Evolutionary conservation across 1,139 yeast species (phyloP).

Genomic region (Geotrichum australiense): DNA sequence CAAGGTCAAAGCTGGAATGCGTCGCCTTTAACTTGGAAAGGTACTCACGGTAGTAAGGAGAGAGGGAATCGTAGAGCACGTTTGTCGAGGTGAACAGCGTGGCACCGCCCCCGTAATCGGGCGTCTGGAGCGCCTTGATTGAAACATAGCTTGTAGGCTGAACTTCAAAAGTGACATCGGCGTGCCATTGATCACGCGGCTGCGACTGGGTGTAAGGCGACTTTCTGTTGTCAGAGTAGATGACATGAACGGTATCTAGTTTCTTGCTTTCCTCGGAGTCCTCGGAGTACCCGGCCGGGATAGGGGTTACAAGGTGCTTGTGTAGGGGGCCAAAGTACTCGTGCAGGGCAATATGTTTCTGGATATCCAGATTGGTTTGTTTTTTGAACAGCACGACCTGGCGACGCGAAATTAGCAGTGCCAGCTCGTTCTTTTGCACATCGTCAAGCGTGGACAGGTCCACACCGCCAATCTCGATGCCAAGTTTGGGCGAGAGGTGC

Average conservation of each 20-base stretch:
- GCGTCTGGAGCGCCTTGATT: slow-evolving; percentile 40
- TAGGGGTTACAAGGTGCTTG: slow-evolving; percentile 42
- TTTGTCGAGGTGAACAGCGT: slow-evolving; percentile 44
- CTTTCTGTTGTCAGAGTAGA: slow-evolving; percentile 22
- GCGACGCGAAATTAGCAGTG: slow-evolving; percentile 54
- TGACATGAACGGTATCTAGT: slow-evolving; percentile 55
- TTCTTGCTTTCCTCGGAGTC: slow-evolving; percentile 44
- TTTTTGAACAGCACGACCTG: slow-evolving; percentile 63
- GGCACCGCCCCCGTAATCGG: slow-evolving; percentile 41
- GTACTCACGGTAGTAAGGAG: slow-evolving; percentile 38
- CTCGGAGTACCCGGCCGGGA: slow-evolving; percentile 41
- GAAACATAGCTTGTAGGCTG: slow-evolving; percentile 43
- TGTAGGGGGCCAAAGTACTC: slow-evolving; percentile 40
- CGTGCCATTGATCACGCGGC: slow-evolving; percentile 36
- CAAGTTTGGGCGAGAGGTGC: slow-evolving; percentile 55
- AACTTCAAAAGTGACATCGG: slow-evolving; percentile 43
- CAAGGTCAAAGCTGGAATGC: slow-evolving; percentile 30
- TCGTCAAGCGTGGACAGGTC: slow-evolving; percentile 41
- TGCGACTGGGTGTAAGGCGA: not conserved
- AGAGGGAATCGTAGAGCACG: slow-evolving; percentile 42
- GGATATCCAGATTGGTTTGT: slow-evolving; percentile 50
- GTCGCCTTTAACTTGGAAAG: slow-evolving; percentile 36
- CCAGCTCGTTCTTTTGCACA: slow-evolving; percentile 55
- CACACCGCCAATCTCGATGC: slow-evolving; percentile 55
- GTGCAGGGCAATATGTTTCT: slow-evolving; percentile 44